Percentiles rank a stretch among this genome's conserved stretches.
Conservation (phyloP, 306 rosid species). For the Carpinus fangiana region DNA sequence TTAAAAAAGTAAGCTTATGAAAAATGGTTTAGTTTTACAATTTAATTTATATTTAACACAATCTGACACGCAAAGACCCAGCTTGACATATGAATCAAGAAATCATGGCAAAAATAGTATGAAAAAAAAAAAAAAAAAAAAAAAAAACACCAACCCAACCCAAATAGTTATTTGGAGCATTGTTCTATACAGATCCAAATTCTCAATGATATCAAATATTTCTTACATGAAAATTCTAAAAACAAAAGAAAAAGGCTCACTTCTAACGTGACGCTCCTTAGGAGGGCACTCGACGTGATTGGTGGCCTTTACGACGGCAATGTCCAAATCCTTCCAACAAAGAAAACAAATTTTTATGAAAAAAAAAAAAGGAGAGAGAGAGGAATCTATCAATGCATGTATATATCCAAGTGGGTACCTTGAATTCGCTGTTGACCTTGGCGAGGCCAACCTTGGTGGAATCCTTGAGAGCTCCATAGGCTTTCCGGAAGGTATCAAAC, state of each 20-base stretch:
- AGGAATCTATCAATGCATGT: neutral
- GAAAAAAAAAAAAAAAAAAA: neutral
- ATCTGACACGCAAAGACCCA: neutral
- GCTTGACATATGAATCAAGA: neutral
- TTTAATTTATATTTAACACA: neutral
- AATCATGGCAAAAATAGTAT: neutral
- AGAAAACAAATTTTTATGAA: conserved; percentile 4
- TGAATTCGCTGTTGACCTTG: conserved; percentile 90
- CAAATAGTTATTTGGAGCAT: neutral
- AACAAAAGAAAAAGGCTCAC: conserved; percentile 38
- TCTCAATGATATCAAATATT: neutral
- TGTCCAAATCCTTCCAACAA: conserved; percentile 73
- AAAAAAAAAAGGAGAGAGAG: neutral
- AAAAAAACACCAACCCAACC: neutral
- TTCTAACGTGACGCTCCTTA: conserved; percentile 88
- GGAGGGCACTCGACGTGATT: conserved; percentile 91
- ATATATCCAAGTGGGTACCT: conserved; percentile 37
- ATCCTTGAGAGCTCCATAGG: conserved; percentile 95
- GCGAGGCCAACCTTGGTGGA: conserved; percentile 97
- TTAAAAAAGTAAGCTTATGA: too few species aligned
- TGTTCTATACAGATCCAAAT: neutral
- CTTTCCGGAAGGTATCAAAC: conserved; percentile 71
- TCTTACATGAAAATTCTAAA: neutral
- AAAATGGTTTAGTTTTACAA: too few species aligned
- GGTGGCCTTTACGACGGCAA: conserved; percentile 91